Evolutionary conservation across 331 rosid species (phyloP), one percentile per base, ranked within the genome.

Genomic region (Ulmus americana): DNA sequence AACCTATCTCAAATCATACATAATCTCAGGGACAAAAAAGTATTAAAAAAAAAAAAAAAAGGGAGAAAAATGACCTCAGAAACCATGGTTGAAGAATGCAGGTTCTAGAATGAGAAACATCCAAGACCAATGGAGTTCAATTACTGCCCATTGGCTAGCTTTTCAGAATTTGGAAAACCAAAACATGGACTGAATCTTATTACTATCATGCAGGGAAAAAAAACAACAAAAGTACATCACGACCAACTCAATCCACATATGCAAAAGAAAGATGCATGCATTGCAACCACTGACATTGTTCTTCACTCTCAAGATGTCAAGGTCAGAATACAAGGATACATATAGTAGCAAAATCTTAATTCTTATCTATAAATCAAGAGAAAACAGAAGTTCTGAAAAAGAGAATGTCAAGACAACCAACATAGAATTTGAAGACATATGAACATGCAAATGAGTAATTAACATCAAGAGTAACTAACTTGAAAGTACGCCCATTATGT

Each of bases 401-500:
- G 44, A 41, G 28, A 58, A n/a, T 43, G 8, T 41, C 42, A 40
- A 13, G 65, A 42, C 8, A 44, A 9, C 22, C 56, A 63, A 63
- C 51, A 44, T 39, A 48, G 3, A 4, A 71, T 45, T 18, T 13
- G 28, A 76, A 57, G 50, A 66, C 52, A 28, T 18, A 45, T 47
- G 62, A n/a, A 74, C 9, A 55, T 12, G 50, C 58, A 7, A 48
- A 44, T 42, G 14, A 68, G 70, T 48, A 54, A 42, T 58, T n/a
- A 65, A 39, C 47, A 28, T 62, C 22, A 78, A 73, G 72, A 68
- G 70, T 39, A 53, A 87, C 90, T 86, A 70, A 92, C 98, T 82
- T 92, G 90, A 89, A 83, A 83, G 78, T 74, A 48, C 98, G 91
- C 22, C 98, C 98, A 70, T 92, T 92, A 71, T 92, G 86, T 66